Conservation (phyloP, 257 asterid species). For the Solanum sitiens region DNA sequence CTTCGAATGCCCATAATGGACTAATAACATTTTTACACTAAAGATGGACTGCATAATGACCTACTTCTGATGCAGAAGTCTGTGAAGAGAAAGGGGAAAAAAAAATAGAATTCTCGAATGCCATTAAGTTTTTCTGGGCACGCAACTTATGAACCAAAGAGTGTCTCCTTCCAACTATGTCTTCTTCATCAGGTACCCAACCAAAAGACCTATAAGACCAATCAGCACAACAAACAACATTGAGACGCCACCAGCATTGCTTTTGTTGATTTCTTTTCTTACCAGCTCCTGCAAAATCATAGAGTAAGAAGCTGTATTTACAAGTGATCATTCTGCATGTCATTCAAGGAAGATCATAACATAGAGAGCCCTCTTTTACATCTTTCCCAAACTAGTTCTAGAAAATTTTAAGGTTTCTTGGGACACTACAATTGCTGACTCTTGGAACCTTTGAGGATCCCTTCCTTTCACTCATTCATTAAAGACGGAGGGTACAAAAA, state of each 20-base stretch:
- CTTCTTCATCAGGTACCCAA: constrained; percentile 44
- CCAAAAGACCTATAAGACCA: constrained; percentile 41
- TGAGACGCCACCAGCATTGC: constrained; percentile 31
- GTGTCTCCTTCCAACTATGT: background rate
- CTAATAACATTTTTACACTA: background rate
- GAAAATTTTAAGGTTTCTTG: background rate
- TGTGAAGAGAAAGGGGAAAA: background rate
- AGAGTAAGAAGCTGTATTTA: background rate
- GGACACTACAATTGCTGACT: background rate
- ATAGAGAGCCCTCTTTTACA: background rate
- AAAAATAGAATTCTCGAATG: background rate
- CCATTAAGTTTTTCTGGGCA: background rate
- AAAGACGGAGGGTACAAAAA: background rate
- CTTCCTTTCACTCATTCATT: background rate
- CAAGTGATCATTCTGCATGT: too few relatives aligned
- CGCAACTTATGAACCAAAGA: background rate
- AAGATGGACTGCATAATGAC: background rate
- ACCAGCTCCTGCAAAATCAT: constrained; percentile 34
- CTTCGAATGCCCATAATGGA: background rate
- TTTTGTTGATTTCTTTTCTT: constrained; percentile 26
- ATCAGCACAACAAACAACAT: constrained; percentile 17
- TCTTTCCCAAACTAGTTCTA: background rate
- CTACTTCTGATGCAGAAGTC: background rate
- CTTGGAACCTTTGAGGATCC: background rate
- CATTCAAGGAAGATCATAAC: background rate